Conservation (phyloP, 2,329 filamentous ascomycete species). For the Diatrype stigma region DNA sequence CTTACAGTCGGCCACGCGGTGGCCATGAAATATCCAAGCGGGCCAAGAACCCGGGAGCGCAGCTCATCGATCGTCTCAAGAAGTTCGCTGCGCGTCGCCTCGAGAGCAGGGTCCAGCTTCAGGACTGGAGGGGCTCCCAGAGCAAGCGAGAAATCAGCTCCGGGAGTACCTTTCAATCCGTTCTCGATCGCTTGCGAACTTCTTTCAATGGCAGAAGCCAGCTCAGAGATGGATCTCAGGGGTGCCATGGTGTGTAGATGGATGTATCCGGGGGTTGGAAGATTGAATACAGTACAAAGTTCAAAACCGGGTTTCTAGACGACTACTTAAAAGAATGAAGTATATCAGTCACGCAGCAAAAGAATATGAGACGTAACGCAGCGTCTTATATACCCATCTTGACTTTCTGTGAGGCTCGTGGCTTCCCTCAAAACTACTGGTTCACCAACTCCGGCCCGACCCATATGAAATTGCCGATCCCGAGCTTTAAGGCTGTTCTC, state of each 20-base stretch:
- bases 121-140: conserved; percentile 11
- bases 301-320: too few species aligned
- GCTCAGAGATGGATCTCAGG: conserved; percentile 18
- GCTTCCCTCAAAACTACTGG: too few species aligned
- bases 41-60: conserved; percentile 16
- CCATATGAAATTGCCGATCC: too few species aligned
- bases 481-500: too few species aligned
- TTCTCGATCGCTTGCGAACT: conserved; percentile 14
- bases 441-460: too few species aligned
- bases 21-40: conserved; percentile 14
- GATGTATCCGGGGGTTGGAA: too few species aligned
- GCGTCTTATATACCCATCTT: too few species aligned
- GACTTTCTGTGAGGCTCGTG: too few species aligned
- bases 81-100: conserved; percentile 11
- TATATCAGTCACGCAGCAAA: too few species aligned
- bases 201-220: conserved; percentile 17
- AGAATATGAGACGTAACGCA: too few species aligned
- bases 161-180: conserved; percentile 13
- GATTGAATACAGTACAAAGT: too few species aligned
- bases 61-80: conserved; percentile 22
- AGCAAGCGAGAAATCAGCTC: conserved; percentile 16
- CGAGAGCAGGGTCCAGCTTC: conserved; percentile 9
- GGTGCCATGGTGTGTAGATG: conserved; percentile 13
- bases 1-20: conserved; percentile 13
- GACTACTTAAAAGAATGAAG: too few species aligned